A percentile compares a stretch with the other conserved stretches of the same genome.
These are phyloP conservation scores for Blastobotrys elegans DNA, from an alignment of 1,139 yeast species.

Conservation along the genomic window DNA sequence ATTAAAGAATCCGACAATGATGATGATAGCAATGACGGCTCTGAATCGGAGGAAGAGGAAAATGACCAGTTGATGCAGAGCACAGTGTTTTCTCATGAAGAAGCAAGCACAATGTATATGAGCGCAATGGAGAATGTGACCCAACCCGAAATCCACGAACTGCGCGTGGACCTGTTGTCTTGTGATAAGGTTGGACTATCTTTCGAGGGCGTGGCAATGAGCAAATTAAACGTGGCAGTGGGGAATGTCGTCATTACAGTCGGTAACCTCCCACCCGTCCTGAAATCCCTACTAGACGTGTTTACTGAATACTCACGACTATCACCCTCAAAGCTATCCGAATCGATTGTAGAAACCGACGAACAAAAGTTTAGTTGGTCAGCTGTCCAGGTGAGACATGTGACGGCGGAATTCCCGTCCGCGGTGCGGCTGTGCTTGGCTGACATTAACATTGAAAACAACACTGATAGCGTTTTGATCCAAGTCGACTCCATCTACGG, in stretches of 20 bases:
- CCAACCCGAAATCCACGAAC: slow-evolving; percentile 10
- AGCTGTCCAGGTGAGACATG: not conserved
- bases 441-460: slow-evolving; percentile 7
- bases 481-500: not conserved
- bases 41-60: slow-evolving; percentile 29
- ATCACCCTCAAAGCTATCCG: not conserved
- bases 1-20: slow-evolving; percentile 11
- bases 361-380: slow-evolving; percentile 4
- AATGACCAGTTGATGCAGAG: slow-evolving; percentile 51
- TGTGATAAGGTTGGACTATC: slow-evolving; percentile 18
- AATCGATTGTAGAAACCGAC: not conserved
- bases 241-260: slow-evolving; percentile 39
- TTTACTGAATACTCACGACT: not conserved
- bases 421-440: slow-evolving; percentile 11
- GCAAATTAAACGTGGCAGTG: slow-evolving; percentile 44
- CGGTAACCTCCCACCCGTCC: not conserved
- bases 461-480: not conserved
- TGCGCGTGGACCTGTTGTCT: slow-evolving; percentile 20
- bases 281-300: slow-evolving; percentile 16
- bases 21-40: slow-evolving; percentile 8
- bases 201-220: slow-evolving; percentile 21
- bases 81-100: slow-evolving; percentile 61
- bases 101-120: slow-evolving; percentile 73
- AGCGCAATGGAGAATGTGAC: slow-evolving; percentile 48
- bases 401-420: not conserved